Conservation (phyloP, 805 yeast species). For the Wickerhamomyces canadensis region DNA sequence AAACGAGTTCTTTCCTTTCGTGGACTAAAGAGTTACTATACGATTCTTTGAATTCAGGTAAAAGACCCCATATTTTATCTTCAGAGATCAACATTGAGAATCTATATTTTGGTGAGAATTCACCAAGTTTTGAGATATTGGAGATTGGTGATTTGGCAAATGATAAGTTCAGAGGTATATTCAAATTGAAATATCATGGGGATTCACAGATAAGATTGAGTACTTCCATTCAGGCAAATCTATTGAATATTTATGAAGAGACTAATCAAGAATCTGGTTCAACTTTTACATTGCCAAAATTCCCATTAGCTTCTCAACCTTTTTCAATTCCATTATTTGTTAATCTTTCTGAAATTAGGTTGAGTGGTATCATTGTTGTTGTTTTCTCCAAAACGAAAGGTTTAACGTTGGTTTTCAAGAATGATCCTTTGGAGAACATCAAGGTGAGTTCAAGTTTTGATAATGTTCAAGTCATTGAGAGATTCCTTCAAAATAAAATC, state of each 20-base stretch:
- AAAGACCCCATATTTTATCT: conserved; percentile 63
- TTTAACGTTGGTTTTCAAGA: conserved; percentile 77
- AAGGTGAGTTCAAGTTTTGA: conserved; percentile 85
- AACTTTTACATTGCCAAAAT: conserved; percentile 59
- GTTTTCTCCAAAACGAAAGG: conserved; percentile 82
- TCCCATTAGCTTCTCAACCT: conserved; percentile 58
- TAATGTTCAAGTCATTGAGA: conserved; percentile 76
- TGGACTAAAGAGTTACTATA: conserved; percentile 64
- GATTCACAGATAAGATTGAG: conserved; percentile 70
- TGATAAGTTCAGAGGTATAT: conserved; percentile 77
- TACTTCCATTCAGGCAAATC: conserved; percentile 81
- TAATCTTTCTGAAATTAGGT: conserved; percentile 62
- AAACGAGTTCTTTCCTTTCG: conserved; percentile 52
- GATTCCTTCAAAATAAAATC: conserved; percentile 74
- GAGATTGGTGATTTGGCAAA: conserved; percentile 78
- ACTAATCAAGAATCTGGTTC: conserved; percentile 27
- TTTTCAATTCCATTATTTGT: conserved; percentile 77
- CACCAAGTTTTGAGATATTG: conserved; percentile 72
- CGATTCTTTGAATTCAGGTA: conserved; percentile 69
- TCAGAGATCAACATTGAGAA: conserved; percentile 64
- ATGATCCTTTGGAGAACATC: conserved; percentile 82
- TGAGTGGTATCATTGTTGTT: conserved; percentile 78
- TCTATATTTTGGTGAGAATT: conserved; percentile 64
- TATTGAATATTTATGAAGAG: conserved; percentile 56
- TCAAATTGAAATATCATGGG: conserved; percentile 70